Evolutionary conservation across 352 stramenopile species (phyloP).

Genomic region (Saprolegnia diclina): DNA sequence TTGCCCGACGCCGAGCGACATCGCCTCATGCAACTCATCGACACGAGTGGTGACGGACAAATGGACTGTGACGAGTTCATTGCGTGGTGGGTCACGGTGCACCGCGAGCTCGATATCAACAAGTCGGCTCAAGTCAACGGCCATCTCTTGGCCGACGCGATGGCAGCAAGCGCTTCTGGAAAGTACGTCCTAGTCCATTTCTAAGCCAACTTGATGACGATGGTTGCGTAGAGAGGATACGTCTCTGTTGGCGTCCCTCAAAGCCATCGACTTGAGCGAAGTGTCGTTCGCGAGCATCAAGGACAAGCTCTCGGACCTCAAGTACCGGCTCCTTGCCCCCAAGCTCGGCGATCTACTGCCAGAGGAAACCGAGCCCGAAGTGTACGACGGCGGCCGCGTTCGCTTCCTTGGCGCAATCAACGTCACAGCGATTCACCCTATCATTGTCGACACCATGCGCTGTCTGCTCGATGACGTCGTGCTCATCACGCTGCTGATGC

Average conservation of each 20-base stretch:
- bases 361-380: neutral
- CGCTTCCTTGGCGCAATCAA: slow-evolving; percentile 38
- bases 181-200: neutral
- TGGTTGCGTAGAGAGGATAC: neutral
- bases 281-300: neutral
- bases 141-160: slow-evolving; percentile 19
- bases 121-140: slow-evolving; percentile 11
- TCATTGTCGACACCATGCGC: slow-evolving; percentile 48
- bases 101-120: slow-evolving; percentile 20
- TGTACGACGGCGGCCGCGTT: slow-evolving; percentile 13
- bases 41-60: slow-evolving; percentile 21
- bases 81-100: slow-evolving; percentile 25
- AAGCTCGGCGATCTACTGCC: neutral
- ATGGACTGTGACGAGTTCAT: slow-evolving; percentile 26
- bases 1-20: slow-evolving; percentile 10
- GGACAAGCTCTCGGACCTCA: slow-evolving; percentile 20
- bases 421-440: slow-evolving; percentile 57
- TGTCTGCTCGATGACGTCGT: slow-evolving; percentile 40
- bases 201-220: neutral
- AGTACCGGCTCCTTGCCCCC: slow-evolving; percentile 12
- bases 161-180: neutral
- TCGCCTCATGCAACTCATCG: slow-evolving; percentile 18
- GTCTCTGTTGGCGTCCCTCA: neutral
- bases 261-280: slow-evolving; percentile 18
- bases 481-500: slow-evolving; percentile 31